Conservation (phyloP, 306 rosid genomes). For the Quercus dentata region DNA sequence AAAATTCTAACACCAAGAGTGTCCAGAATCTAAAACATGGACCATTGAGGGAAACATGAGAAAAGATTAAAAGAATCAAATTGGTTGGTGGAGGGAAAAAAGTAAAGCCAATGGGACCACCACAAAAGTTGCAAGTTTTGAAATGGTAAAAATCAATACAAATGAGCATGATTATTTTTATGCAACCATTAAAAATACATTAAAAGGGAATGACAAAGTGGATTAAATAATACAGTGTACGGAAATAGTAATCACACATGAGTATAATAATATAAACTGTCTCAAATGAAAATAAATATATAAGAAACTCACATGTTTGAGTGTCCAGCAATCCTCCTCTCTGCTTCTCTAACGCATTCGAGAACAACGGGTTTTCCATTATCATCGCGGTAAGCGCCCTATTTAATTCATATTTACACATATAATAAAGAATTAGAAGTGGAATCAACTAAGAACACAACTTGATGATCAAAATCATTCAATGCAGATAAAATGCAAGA, state of each 20-base stretch:
- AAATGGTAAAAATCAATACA: not conserved
- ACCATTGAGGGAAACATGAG: not conserved
- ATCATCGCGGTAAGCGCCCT: slow-evolving; percentile 98
- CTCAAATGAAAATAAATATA: not conserved
- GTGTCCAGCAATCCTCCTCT: slow-evolving; percentile 75
- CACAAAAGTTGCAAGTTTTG: slow-evolving; percentile 10
- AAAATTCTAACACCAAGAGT: slow-evolving; percentile 8
- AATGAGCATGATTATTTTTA: not conserved
- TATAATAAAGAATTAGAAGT: not conserved
- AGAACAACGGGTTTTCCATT: slow-evolving; percentile 92
- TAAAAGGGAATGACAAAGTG: not conserved
- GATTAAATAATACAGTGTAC: not conserved
- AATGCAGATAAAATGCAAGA: not conserved
- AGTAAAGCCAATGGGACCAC: slow-evolving; percentile 20
- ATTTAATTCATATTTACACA: not conserved
- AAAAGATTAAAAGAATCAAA: slow-evolving; percentile 15
- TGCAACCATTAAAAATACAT: not conserved
- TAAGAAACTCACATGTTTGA: slow-evolving; percentile 58
- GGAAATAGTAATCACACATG: not conserved
- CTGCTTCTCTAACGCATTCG: slow-evolving; percentile 91
- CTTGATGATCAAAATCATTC: not conserved
- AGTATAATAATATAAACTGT: not conserved
- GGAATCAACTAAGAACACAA: not conserved
- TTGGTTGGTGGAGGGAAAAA: slow-evolving; percentile 7
- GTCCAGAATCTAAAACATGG: slow-evolving; percentile 19